Evolutionary conservation across 805 yeast genomes (phyloP).

Genomic region (Saturnispora sekii): DNA sequence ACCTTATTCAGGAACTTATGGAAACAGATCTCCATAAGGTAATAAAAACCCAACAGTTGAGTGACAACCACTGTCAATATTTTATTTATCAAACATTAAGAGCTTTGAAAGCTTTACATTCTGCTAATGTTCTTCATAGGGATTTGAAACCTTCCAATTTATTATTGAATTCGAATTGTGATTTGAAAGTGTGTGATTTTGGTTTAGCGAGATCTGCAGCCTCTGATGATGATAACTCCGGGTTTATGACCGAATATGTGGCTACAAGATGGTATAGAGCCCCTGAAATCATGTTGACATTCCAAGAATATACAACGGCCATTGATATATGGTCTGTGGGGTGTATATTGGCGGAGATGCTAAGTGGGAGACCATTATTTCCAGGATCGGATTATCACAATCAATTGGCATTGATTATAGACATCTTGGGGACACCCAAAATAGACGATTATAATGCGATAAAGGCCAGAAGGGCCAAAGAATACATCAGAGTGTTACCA

Average conservation of each 20-base stretch:
- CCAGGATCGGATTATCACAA: slow-evolving; percentile 94
- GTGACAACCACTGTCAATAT: slow-evolving; percentile 91
- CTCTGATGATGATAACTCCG: slow-evolving; percentile 54
- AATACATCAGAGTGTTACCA: slow-evolving; percentile 76
- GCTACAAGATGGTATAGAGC: slow-evolving; percentile 98
- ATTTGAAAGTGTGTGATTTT: slow-evolving; percentile 87
- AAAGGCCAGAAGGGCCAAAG: slow-evolving; percentile 76
- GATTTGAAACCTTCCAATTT: slow-evolving; percentile 88
- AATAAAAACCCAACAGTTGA: slow-evolving; percentile 67
- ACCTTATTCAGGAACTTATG: slow-evolving; percentile 80
- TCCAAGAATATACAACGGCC: slow-evolving; percentile 87
- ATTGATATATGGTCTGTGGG: slow-evolving; percentile 97
- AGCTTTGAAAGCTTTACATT: slow-evolving; percentile 83
- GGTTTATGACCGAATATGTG: slow-evolving; percentile 92
- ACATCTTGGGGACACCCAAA: slow-evolving; percentile 79
- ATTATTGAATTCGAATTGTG: slow-evolving; percentile 84
- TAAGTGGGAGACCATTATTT: slow-evolving; percentile 77
- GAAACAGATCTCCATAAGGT: slow-evolving; percentile 81
- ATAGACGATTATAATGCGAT: slow-evolving; percentile 68
- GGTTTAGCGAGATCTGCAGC: slow-evolving; percentile 75
- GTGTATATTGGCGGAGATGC: slow-evolving; percentile 86
- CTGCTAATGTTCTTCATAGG: slow-evolving; percentile 89
- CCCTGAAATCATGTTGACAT: slow-evolving; percentile 93
- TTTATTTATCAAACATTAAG: slow-evolving; percentile 85
- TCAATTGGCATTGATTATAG: slow-evolving; percentile 77